Base-by-base conservation (phyloP, 306 rosid species). In the Albizia julibrissin region DNA sequence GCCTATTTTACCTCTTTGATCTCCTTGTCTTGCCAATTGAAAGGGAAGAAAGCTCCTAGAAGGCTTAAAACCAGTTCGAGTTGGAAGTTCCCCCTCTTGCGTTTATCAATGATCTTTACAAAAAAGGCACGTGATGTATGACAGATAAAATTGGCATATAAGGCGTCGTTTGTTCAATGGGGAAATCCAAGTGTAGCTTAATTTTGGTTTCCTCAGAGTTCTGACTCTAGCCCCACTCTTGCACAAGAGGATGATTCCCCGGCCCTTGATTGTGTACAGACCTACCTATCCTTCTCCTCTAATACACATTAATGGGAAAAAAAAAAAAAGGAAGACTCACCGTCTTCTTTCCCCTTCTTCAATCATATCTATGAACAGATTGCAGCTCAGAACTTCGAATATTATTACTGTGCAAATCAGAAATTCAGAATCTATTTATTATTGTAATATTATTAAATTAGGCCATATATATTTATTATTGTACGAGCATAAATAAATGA, bases 31-130 rank as follows among this genome's bases (percentile, higher is more conserved):
- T 91, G 83, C 79, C 68, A 21, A 86, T 87, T 50, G 92, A 86
- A 75, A 75, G 72, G 87, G 87, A 74, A 74, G 87, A 78, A 90
- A 75, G 87, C 42, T 82, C 73, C 71, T 93, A 18, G 84, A 78
- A 83, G 83, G 85, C 52, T 77, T 89, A 77, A 96, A 96, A 79
- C 89, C 97, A 14, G 92, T 80, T 77, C 87, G 92, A 89, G 91
- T 90, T 65, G 89, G 86, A 86, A 50, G 83, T 71, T 83, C 98
- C 80, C 34, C 77, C 7, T 39, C 91, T 37, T 81, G 71, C 80
- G 59, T 85, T 65, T 66, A 70, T 15, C 83, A 69, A 66, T 80
- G 73, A 72, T 62, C 81, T 64, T 44, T 44, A 2, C 40, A 37
- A 47, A 14, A n/a, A 47, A 72, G 79, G 72, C 75, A 78, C 84